Conservation (phyloP, 2,329 filamentous ascomycete species). For the Pseudocercospora macadamiae region DNA sequence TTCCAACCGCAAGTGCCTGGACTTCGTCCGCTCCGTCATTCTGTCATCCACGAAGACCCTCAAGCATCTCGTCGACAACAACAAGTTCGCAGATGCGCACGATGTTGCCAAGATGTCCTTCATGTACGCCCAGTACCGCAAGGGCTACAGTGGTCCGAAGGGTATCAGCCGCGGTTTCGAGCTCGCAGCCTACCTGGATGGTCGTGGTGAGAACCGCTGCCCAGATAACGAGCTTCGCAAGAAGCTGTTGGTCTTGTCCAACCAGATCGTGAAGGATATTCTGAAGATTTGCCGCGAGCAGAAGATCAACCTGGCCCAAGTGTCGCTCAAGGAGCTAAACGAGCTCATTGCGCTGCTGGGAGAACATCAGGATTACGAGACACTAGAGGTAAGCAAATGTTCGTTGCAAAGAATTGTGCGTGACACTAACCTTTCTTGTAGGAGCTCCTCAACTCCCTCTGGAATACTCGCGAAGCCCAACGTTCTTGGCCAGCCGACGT, state of each 20-base stretch:
- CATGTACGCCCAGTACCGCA: constrained; percentile 47
- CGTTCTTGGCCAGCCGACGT: constrained; percentile 50
- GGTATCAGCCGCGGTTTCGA: constrained; percentile 51
- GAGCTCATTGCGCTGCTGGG: constrained; percentile 53
- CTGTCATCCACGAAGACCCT: constrained; percentile 43
- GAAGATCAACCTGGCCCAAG: constrained; percentile 49
- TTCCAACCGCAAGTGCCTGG: constrained; percentile 39
- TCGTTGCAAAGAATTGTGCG: neutral
- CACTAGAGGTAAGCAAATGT: constrained; percentile 44
- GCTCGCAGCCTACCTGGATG: constrained; percentile 50
- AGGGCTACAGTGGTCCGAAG: constrained; percentile 45
- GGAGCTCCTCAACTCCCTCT: constrained; percentile 47
- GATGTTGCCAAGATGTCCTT: constrained; percentile 50
- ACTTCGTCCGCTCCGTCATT: constrained; percentile 47
- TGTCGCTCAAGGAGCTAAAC: constrained; percentile 51
- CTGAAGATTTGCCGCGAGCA: constrained; percentile 47
- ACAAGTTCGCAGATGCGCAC: constrained; percentile 46
- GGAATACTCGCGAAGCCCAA: constrained; percentile 52
- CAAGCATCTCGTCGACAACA: constrained; percentile 42
- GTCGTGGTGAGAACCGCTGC: constrained; percentile 43
- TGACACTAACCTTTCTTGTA: constrained; percentile 6
- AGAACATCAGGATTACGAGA: constrained; percentile 51
- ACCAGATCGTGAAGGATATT: constrained; percentile 46
- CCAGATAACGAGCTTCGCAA: constrained; percentile 40
- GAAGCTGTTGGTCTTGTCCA: constrained; percentile 44